Percentiles rank a stretch among this genome's conserved stretches.
Conservation (phyloP, 768 basidiomycete species). For the Rhodocollybia butyracea region DNA sequence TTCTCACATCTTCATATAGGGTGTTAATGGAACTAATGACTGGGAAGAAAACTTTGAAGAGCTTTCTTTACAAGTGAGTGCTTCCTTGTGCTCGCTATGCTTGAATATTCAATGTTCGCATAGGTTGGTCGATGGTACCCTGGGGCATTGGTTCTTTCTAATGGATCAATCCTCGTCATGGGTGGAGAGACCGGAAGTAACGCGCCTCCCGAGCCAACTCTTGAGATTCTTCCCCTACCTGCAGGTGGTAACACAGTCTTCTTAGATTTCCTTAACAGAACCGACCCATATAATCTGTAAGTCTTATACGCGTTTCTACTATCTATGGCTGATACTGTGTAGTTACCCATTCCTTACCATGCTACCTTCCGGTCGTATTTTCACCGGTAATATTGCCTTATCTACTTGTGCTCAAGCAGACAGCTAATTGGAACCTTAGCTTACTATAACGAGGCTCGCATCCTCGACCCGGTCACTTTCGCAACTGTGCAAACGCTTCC, state of each 20-base stretch:
- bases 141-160: conserved; percentile 62
- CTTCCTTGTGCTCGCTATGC: neutral
- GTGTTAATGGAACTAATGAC: conserved; percentile 71
- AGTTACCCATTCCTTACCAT: conserved; percentile 60
- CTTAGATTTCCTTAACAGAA: conserved; percentile 65
- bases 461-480: conserved; percentile 66
- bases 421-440: conserved; percentile 29
- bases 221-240: conserved; percentile 71
- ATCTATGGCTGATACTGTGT: neutral
- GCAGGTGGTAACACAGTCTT: conserved; percentile 58
- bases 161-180: conserved; percentile 70
- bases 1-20: too few species aligned
- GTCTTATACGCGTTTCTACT: neutral
- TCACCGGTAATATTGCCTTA: conserved; percentile 49
- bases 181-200: conserved; percentile 77
- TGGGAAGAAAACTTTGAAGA: conserved; percentile 71
- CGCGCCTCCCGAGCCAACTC: conserved; percentile 57
- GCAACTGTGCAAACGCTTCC: conserved; percentile 57
- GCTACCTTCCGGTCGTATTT: conserved; percentile 66
- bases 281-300: conserved; percentile 80
- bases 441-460: conserved; percentile 80
- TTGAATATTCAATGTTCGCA: neutral
- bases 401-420: neutral
- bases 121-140: conserved; percentile 74
- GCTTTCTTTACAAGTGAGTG: conserved; percentile 56